Evolutionary conservation across 768 basidiomycete genomes (phyloP), one percentile per base, ranked within the genome.

Genomic region (Suillus spraguei): DNA sequence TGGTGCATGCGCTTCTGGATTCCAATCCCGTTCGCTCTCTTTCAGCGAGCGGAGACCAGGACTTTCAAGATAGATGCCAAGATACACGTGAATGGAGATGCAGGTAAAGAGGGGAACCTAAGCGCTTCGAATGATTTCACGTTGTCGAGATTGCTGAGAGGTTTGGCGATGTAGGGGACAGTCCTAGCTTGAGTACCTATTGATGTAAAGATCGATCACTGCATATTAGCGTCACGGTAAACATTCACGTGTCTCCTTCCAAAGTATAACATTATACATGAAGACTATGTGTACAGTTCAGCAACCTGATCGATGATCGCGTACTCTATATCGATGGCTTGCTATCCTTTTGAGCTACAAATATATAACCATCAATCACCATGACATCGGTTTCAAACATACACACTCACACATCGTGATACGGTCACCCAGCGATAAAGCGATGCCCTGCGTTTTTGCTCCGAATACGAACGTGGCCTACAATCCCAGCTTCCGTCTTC

Each of bases 391-490:
- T n/a, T 22, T 46, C 22, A 47, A 47, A 14, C 6, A 47, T 22
- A 47, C 22, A 7, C 13, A 47, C 46, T 47, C 46, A 47, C 46
- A 47, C 46, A 47, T 47, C 6, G 46, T 47, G 10, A 47, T 47
- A 22, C 46, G 46, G 13, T 47, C 46, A 3, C 46, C 46, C 2
- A 47, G 46, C 46, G 46, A 47, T 47, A 47, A 79, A 6, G 95
- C 95, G 66, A 97, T 96, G 63, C 95, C 95, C 76, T 97, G 95
- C 38, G 95, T 96, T 80, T n/a, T 97, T 96, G 72, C 91, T 92
- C 62, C 95, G 85, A 75, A 97, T 96, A 63, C 95, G 85, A 8
- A 97, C 92, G 77, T 47, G 46, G 5, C 46, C 46, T 22, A 47
- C 13, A 14, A 97, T 87, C 6, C 93, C 94, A 17, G 79, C 77